phyloP scores from a whole-genome alignment of 495 filamentous ascomycete species.

The Evernia prunastri region DNA sequence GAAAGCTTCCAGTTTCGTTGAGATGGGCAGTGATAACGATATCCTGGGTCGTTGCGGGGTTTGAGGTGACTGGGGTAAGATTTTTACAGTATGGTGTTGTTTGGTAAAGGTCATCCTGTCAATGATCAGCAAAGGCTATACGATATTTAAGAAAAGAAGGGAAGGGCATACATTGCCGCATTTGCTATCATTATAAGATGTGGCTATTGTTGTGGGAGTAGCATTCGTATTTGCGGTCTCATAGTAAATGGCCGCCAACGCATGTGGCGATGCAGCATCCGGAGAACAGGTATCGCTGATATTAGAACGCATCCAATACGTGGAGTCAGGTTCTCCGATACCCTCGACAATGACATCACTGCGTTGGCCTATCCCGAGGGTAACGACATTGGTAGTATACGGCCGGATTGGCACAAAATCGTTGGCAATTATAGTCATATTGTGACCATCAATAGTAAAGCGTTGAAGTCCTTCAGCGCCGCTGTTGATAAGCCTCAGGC shows the following conservation, averaged over 20 bases:
- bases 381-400: conserved; percentile 26
- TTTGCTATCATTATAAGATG: conserved; percentile 8
- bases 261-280: conserved; percentile 24
- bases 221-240: conserved; percentile 29
- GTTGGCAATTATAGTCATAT: conserved; percentile 34
- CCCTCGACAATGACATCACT: conserved; percentile 38
- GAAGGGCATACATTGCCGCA: conserved; percentile 43
- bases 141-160: conserved; percentile 8
- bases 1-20: conserved; percentile 46
- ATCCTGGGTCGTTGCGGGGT: conserved; percentile 42
- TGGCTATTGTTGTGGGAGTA: conserved; percentile 22
- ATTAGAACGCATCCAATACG: conserved; percentile 38
- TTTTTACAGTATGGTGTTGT: conserved; percentile 53
- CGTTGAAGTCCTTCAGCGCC: conserved; percentile 41
- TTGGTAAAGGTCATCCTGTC: conserved; percentile 41
- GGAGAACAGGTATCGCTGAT: conserved; percentile 14
- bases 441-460: conserved; percentile 36
- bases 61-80: conserved; percentile 35
- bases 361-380: conserved; percentile 29
- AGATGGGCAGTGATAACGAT: conserved; percentile 43
- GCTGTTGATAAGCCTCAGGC: conserved; percentile 50
- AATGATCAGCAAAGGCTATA: conserved; percentile 29
- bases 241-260: conserved; percentile 40
- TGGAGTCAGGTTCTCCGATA: conserved; percentile 26
- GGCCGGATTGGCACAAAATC: conserved; percentile 37